phyloP scores from a whole-genome alignment of 306 rosid genomes.

The Rosa chinensis region DNA sequence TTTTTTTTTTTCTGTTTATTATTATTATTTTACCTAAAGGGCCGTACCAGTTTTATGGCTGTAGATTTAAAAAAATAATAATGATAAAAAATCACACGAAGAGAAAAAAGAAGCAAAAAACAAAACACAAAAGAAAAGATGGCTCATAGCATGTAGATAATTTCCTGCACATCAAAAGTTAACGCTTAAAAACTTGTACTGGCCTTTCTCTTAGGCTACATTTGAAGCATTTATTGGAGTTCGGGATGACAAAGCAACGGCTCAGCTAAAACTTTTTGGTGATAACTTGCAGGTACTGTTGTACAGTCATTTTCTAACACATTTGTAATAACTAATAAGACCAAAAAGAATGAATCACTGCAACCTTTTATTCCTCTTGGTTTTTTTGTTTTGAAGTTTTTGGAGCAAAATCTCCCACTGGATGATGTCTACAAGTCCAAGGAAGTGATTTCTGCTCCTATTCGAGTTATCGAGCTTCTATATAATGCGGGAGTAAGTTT shows the following conservation, averaged over 20 bases:
- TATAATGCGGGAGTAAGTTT: constrained; percentile 90
- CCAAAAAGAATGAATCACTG: not conserved
- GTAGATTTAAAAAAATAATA: not conserved
- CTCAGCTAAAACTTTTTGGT: constrained; percentile 87
- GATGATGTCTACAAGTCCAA: constrained; percentile 75
- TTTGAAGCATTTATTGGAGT: constrained; percentile 91
- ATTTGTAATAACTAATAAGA: not conserved
- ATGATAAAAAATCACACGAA: not conserved
- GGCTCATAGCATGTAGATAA: not conserved
- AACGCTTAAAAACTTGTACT: not conserved
- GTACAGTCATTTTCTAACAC: constrained; percentile 17
- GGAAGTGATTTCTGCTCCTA: constrained; percentile 86
- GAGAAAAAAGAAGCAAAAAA: not conserved
- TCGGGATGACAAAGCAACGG: constrained; percentile 85
- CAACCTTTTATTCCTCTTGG: not conserved
- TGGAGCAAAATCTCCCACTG: constrained; percentile 95
- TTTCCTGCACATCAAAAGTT: not conserved
- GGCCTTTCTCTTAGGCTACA: constrained; percentile 62
- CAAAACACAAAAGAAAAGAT: not conserved
- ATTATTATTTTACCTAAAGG: not conserved
- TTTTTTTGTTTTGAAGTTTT: constrained; percentile 44
- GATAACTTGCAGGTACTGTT: constrained; percentile 74
- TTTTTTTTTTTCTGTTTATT: too few species aligned
- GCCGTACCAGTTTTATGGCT: not conserved
- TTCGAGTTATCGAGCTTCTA: constrained; percentile 84